Evolutionary conservation across 345 rosid species (phyloP).

Genomic region (Linum lewisii): DNA sequence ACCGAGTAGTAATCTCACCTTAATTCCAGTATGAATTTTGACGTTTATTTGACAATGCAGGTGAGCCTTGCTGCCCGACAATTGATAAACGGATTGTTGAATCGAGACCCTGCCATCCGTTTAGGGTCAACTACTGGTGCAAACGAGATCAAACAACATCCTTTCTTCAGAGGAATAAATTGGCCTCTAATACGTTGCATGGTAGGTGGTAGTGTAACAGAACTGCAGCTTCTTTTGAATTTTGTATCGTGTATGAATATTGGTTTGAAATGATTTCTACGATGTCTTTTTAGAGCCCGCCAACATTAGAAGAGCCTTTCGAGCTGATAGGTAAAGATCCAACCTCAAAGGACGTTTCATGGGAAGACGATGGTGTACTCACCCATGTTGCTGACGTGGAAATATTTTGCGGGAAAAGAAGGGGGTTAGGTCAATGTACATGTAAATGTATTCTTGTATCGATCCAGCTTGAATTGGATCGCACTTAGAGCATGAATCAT

Average conservation of each 20-base stretch:
- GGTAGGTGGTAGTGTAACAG: slow-evolving; percentile 34
- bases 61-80: slow-evolving; percentile 81
- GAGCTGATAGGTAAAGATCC: slow-evolving; percentile 45
- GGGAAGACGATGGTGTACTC: slow-evolving; percentile 91
- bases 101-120: slow-evolving; percentile 60
- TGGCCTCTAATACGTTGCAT: slow-evolving; percentile 92
- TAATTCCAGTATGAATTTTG: too few species aligned
- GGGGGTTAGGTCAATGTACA: slow-evolving; percentile 5
- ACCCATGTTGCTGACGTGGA: slow-evolving; percentile 47
- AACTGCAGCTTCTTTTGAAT: not conserved
- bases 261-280: not conserved
- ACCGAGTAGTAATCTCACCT: not conserved
- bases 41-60: slow-evolving; percentile 34
- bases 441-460: not conserved
- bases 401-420: slow-evolving; percentile 60
- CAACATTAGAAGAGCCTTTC: slow-evolving; percentile 57
- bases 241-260: not conserved
- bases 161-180: slow-evolving; percentile 75
- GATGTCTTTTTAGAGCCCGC: slow-evolving; percentile 49
- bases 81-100: slow-evolving; percentile 56
- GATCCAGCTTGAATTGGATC: too few species aligned
- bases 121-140: slow-evolving; percentile 80
- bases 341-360: slow-evolving; percentile 41
- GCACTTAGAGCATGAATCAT: too few species aligned
- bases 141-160: slow-evolving; percentile 78